Evolutionary conservation across 2,329 filamentous ascomycete genomes (phyloP).

Genomic region (Lomentospora prolificans): DNA sequence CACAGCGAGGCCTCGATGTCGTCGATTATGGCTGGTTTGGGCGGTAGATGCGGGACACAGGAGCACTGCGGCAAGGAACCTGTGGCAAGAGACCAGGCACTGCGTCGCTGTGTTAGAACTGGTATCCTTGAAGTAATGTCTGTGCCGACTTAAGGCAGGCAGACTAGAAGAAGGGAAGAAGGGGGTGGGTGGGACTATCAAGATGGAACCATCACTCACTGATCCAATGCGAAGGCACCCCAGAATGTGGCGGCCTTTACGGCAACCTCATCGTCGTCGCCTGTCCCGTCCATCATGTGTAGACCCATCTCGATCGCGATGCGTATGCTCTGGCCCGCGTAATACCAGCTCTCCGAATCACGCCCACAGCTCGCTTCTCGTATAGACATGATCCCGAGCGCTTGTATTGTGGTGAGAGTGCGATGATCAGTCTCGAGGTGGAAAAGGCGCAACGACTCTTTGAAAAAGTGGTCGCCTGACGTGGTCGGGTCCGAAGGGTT

Average conservation of each 20-base stretch:
- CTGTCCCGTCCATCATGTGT: conserved; percentile 41
- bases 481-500: conserved; percentile 52
- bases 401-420: conserved; percentile 61
- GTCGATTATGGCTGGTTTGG: conserved; percentile 50
- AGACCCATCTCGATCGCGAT: conserved; percentile 64
- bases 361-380: conserved; percentile 63
- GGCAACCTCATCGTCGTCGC: conserved; percentile 45
- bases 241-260: conserved; percentile 52
- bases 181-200: not conserved
- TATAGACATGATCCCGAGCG: conserved; percentile 66
- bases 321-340: conserved; percentile 61
- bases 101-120: too few species aligned
- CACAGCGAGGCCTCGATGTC: conserved; percentile 51
- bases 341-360: conserved; percentile 64
- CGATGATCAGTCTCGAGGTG: conserved; percentile 48
- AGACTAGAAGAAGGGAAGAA: not conserved
- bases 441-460: conserved; percentile 54
- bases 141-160: not conserved
- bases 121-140: too few species aligned
- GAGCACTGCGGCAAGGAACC: conserved; percentile 53
- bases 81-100: conserved; percentile 56
- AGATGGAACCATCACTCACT: conserved; percentile 36
- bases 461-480: conserved; percentile 66
- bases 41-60: conserved; percentile 43
- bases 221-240: conserved; percentile 53